Base-by-base conservation (phyloP, 1,284 basidiomycete species). In the Sanguinoderma infundibulare region DNA sequence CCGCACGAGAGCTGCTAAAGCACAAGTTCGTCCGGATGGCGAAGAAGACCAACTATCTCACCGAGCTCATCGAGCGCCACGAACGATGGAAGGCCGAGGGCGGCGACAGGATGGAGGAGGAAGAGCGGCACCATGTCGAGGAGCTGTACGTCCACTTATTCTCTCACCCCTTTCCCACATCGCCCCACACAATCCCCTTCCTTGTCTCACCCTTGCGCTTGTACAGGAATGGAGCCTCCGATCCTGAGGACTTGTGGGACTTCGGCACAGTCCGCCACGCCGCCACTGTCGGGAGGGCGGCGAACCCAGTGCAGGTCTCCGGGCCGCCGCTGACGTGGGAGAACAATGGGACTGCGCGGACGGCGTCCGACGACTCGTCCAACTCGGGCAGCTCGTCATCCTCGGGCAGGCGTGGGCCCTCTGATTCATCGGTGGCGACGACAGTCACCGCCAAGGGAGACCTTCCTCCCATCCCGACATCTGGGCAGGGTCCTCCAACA, bases 21-120 rank as follows among this genome's bases (percentile, higher is more conserved):
- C 97, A 99, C 78, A 96, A 96, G 71, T 99, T 98, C 73, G 90
- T 99, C 67, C 87, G 91, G 63, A 90, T 92, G 80, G 96, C 97
- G 12, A 95, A 95, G 80, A 98, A 97, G 81, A 92, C 95, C 4
- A 93, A 78, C 69, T 98, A 97, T 72, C 81, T 98, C 62, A 98
- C 96, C 0, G 97, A 98, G 73, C 83, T 99, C 51, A 97, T 98
- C 69, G 96, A 98, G 69, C 85, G 96, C 36, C 91, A 95, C 67
- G 95, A 98, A 70, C 84, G 94, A 66, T 99, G 95, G 95, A 92
- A 86, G 74, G 88, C 87, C n/a, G 95, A 95, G 73, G 94, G 92
- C n/a, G 94, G 92, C 14, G 89, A 87, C 42, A 83, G 87, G 53
- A 77, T 81, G 7, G 89, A 91, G 55, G 92, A 95, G 64, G 89